phyloP scores from a whole-genome alignment of 108 stramenopile genomes.

The Chaetoceros muelleri region DNA sequence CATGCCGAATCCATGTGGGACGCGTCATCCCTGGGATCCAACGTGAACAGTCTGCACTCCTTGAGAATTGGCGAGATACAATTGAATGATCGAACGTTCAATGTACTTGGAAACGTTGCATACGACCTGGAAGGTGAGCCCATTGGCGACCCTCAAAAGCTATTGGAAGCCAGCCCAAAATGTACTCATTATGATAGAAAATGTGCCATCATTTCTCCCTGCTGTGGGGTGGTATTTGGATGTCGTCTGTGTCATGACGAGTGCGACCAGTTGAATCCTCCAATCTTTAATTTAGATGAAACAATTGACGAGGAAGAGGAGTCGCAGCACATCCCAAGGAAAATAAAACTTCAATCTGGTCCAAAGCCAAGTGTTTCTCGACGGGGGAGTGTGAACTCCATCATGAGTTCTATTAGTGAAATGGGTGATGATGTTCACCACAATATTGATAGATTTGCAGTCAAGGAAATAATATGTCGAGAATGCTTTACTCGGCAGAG shows the following conservation, averaged over 20 bases:
- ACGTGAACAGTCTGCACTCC: constrained; percentile 8
- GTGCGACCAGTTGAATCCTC: constrained; percentile 60
- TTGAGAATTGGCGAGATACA: background rate
- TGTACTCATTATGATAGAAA: constrained; percentile 72
- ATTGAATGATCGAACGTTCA: background rate
- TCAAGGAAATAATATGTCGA: constrained; percentile 74
- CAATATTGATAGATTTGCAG: constrained; percentile 67
- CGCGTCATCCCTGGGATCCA: too few species aligned
- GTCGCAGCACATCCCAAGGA: background rate
- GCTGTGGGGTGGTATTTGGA: constrained; percentile 80
- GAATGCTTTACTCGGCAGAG: constrained; percentile 68
- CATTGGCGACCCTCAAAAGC: constrained; percentile 28
- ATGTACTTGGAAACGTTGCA: background rate
- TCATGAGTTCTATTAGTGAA: constrained; percentile 24
- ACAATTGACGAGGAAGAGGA: background rate
- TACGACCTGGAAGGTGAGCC: constrained; percentile 16
- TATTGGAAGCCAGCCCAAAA: constrained; percentile 54
- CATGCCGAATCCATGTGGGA: too few species aligned
- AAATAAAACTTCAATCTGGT: background rate
- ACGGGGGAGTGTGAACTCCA: constrained; percentile 4
- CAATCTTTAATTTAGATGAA: constrained; percentile 12
- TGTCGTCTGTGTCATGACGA: constrained; percentile 88
- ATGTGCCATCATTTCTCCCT: constrained; percentile 73
- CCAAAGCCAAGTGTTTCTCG: background rate
- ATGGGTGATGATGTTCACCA: constrained; percentile 66